phyloP scores from a whole-genome alignment of 176 grass and related monocot species.

The Ampelocalamus luodianensis region DNA sequence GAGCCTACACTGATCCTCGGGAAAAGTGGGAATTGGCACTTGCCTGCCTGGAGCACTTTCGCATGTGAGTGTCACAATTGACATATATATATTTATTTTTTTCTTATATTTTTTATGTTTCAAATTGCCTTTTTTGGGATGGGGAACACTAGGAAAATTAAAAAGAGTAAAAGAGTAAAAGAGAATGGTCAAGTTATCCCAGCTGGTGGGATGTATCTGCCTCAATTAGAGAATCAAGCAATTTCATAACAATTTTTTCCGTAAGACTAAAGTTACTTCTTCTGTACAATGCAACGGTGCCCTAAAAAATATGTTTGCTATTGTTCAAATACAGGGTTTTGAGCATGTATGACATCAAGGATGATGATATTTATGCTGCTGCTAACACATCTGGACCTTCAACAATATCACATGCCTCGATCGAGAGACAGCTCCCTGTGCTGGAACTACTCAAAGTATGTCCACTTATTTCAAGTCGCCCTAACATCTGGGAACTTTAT shows the following conservation, averaged over 20 bases:
- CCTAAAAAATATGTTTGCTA: constrained; percentile 11
- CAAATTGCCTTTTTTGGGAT: background rate
- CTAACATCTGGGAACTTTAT: constrained; percentile 9
- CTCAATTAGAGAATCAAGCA: constrained; percentile 13
- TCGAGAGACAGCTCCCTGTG: constrained; percentile 68
- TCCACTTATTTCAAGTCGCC: constrained; percentile 27
- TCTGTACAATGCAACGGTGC: constrained; percentile 23
- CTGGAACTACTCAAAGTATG: constrained; percentile 94
- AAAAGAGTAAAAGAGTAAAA: no score
- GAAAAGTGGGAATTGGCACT: constrained; percentile 96
- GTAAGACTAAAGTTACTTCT: background rate
- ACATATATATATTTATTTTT: no score
- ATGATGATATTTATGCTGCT: constrained; percentile 64
- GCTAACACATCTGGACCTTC: constrained; percentile 54
- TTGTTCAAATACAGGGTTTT: constrained; percentile 76
- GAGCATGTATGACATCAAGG: constrained; percentile 78
- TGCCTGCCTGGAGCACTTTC: constrained; percentile 92
- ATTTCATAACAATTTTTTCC: background rate
- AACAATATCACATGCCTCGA: constrained; percentile 32
- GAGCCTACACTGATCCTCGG: constrained; percentile 77
- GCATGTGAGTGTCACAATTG: constrained; percentile 62
- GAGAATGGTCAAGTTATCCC: constrained; percentile 2
- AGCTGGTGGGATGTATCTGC: background rate
- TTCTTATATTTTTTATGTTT: constrained; percentile 9
- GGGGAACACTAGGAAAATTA: no score